Evolutionary conservation across 768 basidiomycete species (phyloP).

Genomic region (Podaxis sp.): DNA sequence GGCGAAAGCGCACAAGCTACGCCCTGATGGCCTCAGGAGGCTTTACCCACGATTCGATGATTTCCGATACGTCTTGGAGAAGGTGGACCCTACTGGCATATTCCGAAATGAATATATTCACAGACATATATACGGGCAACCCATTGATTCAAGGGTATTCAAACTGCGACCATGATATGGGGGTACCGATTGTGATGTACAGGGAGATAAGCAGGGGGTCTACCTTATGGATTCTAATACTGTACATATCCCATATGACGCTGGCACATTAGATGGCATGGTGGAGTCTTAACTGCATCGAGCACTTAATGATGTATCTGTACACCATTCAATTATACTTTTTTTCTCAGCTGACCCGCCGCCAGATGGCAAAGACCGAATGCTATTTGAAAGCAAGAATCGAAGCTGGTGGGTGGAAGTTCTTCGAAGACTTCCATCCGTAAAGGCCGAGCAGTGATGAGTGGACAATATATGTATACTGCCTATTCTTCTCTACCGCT

Average conservation of each 20-base stretch:
- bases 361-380: neutral
- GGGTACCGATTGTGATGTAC: neutral
- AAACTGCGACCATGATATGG: slow-evolving; percentile 30
- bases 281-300: slow-evolving; percentile 9
- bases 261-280: slow-evolving; percentile 1
- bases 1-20: slow-evolving; percentile 87
- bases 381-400: neutral
- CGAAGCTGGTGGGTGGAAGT: slow-evolving; percentile 5
- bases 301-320: slow-evolving; percentile 4
- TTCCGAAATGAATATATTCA: slow-evolving; percentile 90
- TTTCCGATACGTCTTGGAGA: slow-evolving; percentile 64
- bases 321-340: neutral
- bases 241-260: slow-evolving; percentile 6
- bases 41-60: slow-evolving; percentile 84
- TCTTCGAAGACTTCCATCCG: slow-evolving; percentile 5
- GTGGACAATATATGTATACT: neutral
- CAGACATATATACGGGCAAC: slow-evolving; percentile 78
- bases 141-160: slow-evolving; percentile 40
- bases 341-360: neutral
- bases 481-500: neutral
- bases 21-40: slow-evolving; percentile 57
- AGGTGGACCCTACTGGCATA: slow-evolving; percentile 72
- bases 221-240: neutral
- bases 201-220: slow-evolving; percentile 13
- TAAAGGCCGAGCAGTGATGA: slow-evolving; percentile 7